Percentiles rank a stretch among this genome's conserved stretches.
Conservation (phyloP, 2,329 filamentous ascomycete species). For the Talaromyces sp. region DNA sequence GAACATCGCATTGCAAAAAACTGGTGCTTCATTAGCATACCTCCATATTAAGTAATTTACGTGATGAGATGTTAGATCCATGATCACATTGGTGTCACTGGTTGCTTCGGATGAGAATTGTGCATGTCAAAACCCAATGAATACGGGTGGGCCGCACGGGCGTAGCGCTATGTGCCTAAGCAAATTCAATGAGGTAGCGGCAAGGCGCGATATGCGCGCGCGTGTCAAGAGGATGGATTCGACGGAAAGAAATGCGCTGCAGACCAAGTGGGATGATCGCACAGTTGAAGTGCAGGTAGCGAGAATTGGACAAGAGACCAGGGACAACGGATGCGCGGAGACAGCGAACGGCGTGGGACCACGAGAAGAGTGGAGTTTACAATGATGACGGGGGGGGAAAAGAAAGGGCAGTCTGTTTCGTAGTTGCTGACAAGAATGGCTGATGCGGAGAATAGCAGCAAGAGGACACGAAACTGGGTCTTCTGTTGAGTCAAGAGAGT, state of each 20-base stretch:
- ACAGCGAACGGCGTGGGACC: slow-evolving; percentile 10
- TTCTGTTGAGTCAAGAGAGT: too few relatives aligned
- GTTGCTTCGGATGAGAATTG: slow-evolving; percentile 24
- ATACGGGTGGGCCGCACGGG: slow-evolving; percentile 13
- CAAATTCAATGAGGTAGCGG: slow-evolving; percentile 1
- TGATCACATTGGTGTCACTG: slow-evolving; percentile 36
- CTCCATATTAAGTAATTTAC: slow-evolving; percentile 67
- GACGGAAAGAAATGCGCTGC: neutral
- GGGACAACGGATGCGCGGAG: slow-evolving; percentile 8
- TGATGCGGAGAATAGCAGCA: neutral
- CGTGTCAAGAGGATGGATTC: neutral
- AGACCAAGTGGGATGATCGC: neutral
- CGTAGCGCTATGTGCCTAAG: slow-evolving; percentile 11
- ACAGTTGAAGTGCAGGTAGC: neutral
- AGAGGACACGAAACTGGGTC: neutral
- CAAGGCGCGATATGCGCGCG: neutral
- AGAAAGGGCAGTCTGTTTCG: neutral
- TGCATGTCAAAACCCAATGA: slow-evolving; percentile 19
- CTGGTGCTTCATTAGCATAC: slow-evolving; percentile 36
- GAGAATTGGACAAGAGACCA: neutral
- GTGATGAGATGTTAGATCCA: slow-evolving; percentile 51
- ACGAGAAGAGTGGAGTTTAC: slow-evolving; percentile 14
- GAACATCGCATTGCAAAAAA: too few relatives aligned
- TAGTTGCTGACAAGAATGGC: neutral
- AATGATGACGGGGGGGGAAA: slow-evolving; percentile 1